phyloP scores from a whole-genome alignment of 345 rosid species.

The Litchi chinensis region DNA sequence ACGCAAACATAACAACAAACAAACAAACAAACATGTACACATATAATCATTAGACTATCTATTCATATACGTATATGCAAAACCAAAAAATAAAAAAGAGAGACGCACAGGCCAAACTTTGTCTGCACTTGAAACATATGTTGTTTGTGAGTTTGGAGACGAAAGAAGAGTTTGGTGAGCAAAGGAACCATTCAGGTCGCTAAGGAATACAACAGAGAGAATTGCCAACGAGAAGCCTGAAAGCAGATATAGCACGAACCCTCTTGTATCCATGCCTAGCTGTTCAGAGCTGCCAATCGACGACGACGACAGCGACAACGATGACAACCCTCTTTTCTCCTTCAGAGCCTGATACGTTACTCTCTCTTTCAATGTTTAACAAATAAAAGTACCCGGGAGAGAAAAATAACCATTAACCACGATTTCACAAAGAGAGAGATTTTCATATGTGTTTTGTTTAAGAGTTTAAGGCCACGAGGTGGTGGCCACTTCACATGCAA shows the following conservation, averaged over 20 bases:
- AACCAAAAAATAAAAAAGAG: background rate
- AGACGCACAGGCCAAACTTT: conserved; percentile 81
- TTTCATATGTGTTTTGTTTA: background rate
- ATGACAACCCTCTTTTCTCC: too few relatives aligned
- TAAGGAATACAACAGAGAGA: conserved; percentile 48
- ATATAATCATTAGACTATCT: background rate
- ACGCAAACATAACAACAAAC: background rate
- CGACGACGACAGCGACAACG: background rate
- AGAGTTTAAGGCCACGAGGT: background rate
- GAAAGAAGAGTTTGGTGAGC: background rate
- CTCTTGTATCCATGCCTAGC: conserved; percentile 48
- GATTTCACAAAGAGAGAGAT: background rate
- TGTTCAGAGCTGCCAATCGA: background rate
- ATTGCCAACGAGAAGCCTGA: conserved; percentile 66
- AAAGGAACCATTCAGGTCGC: background rate
- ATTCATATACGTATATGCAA: background rate
- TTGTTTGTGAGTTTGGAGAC: conserved; percentile 13
- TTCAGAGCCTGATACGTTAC: background rate
- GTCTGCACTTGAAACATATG: conserved; percentile 20
- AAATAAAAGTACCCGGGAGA: background rate
- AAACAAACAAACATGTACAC: background rate
- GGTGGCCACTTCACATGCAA: background rate
- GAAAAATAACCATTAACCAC: background rate
- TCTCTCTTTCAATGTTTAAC: background rate
- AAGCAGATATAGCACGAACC: conserved; percentile 58